Percentiles rank a stretch among this genome's conserved stretches.
Conservation (phyloP, 768 basidiomycete species). For the Leccinum arenicola region DNA sequence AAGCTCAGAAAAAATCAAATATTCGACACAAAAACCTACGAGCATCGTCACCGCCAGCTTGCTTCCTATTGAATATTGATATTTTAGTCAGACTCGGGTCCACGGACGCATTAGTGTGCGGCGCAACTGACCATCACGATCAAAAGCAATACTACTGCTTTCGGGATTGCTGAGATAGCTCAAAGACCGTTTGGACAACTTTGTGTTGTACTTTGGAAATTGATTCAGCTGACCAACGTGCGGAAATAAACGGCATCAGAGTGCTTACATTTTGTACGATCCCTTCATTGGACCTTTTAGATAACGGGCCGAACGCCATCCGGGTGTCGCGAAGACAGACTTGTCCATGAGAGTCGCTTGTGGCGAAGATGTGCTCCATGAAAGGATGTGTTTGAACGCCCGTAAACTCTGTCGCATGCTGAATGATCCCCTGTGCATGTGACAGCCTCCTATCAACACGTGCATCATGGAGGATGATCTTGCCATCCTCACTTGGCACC, state of each 20-base stretch:
- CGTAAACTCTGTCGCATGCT: constrained; percentile 55
- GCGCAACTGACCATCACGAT: constrained; percentile 52
- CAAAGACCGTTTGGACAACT: constrained; percentile 40
- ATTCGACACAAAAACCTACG: constrained; percentile 37
- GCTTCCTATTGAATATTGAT: constrained; percentile 40
- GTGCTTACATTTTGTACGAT: constrained; percentile 42
- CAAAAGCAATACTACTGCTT: constrained; percentile 64
- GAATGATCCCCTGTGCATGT: constrained; percentile 50
- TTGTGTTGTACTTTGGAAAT: constrained; percentile 43
- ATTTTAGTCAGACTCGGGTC: not conserved
- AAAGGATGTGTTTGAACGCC: constrained; percentile 65
- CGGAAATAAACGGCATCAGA: constrained; percentile 4
- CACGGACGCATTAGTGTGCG: constrained; percentile 3
- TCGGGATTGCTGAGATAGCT: constrained; percentile 56
- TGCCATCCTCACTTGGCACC: constrained; percentile 62
- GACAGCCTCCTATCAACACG: constrained; percentile 38
- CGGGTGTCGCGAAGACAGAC: constrained; percentile 69
- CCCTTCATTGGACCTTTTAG: constrained; percentile 45
- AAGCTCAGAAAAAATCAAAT: not conserved
- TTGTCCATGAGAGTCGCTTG: constrained; percentile 54
- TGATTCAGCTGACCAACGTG: constrained; percentile 26
- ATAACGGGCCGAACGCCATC: constrained; percentile 66
- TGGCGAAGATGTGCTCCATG: constrained; percentile 67
- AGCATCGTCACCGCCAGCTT: constrained; percentile 66
- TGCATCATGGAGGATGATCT: constrained; percentile 59